phyloP scores from a whole-genome alignment of 2,329 filamentous ascomycete species.

The Epichloe baconii region DNA sequence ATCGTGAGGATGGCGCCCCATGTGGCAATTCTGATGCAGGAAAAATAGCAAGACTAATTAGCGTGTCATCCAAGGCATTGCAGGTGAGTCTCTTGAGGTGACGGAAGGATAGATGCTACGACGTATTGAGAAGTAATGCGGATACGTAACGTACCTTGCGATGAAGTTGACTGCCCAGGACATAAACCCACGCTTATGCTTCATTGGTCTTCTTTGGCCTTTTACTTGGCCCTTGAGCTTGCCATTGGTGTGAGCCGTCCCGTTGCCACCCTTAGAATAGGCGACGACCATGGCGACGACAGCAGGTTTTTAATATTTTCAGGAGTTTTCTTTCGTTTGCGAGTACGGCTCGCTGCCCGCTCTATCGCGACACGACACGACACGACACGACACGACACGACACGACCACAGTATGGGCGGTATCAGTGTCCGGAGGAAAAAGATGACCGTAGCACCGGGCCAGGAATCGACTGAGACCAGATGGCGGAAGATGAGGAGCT shows the following conservation, averaged over 20 bases:
- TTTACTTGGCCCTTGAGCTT: constrained; percentile 19
- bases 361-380: background rate
- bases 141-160: constrained; percentile 34
- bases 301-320: background rate
- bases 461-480: background rate
- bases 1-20: constrained; percentile 81
- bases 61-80: too few species aligned
- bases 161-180: constrained; percentile 32
- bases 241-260: constrained; percentile 23
- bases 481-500: background rate
- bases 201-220: constrained; percentile 11
- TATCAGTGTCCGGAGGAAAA: background rate
- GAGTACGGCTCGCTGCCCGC: background rate
- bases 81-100: too few species aligned
- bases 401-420: background rate
- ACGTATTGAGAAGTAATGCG: too few species aligned
- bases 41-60: background rate
- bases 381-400: too few species aligned
- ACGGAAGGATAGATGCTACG: too few species aligned
- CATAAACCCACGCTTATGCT: constrained; percentile 17
- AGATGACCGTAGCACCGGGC: background rate
- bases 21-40: constrained; percentile 48
- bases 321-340: background rate
- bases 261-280: constrained; percentile 25
- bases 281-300: constrained; percentile 18